Conservation (phyloP, 768 basidiomycete species). For the Leucogyrophana mollusca region DNA sequence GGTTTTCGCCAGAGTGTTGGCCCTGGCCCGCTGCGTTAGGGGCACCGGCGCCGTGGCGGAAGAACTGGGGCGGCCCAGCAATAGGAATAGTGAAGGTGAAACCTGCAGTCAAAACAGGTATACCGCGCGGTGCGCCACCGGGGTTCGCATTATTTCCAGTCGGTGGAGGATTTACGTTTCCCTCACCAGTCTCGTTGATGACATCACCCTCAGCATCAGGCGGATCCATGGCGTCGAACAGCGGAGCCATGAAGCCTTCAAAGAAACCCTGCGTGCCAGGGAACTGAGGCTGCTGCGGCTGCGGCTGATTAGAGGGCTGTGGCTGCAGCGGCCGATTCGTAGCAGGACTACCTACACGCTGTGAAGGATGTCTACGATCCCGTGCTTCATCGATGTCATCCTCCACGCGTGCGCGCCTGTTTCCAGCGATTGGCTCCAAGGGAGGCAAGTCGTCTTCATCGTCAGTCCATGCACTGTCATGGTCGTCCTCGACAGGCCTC, state of each 20-base stretch:
- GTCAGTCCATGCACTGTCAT: constrained; percentile 25
- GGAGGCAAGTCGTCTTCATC: constrained; percentile 30
- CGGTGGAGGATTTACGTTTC: constrained; percentile 11
- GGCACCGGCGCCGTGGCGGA: constrained; percentile 8
- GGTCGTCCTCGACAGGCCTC: constrained; percentile 31
- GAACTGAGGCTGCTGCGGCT: constrained; percentile 18
- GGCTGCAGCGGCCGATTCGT: constrained; percentile 22
- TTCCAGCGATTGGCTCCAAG: constrained; percentile 31
- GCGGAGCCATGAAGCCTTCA: constrained; percentile 20
- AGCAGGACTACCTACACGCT: constrained; percentile 42
- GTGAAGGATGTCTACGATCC: constrained; percentile 63
- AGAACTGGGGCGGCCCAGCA: constrained; percentile 16
- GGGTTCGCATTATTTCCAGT: constrained; percentile 21
- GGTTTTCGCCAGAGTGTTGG: constrained; percentile 1
- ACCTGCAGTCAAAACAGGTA: constrained; percentile 25
- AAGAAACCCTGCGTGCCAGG: constrained; percentile 7
- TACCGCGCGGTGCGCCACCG: constrained; percentile 18
- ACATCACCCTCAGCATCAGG: constrained; percentile 9
- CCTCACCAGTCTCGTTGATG: constrained; percentile 28
- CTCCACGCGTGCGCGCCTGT: constrained; percentile 56
- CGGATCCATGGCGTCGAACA: constrained; percentile 14
- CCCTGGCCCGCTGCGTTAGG: constrained; percentile 7
- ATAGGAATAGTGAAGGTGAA: constrained; percentile 36
- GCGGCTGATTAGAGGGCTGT: constrained; percentile 12
- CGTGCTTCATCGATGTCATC: constrained; percentile 61